Percentiles rank a stretch among this genome's conserved stretches.
Conservation (phyloP, 2,329 filamentous ascomycete species). For the Fusarium metavorans region DNA sequence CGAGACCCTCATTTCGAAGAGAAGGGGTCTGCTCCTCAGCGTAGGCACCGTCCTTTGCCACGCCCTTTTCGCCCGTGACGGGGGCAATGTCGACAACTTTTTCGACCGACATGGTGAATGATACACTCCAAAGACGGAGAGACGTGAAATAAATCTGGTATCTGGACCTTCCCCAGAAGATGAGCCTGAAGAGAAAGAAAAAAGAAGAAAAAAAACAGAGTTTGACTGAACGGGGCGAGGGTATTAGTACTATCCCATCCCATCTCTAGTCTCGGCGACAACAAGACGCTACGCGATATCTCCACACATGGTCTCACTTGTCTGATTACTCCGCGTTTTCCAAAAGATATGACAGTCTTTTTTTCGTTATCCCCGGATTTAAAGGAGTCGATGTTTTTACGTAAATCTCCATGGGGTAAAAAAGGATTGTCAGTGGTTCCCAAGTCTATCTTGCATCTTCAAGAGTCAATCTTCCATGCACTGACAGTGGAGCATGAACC, state of each 20-base stretch:
- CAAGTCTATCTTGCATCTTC: neutral
- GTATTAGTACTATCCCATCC: constrained; percentile 24
- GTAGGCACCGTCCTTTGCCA: neutral
- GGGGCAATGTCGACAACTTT: constrained; percentile 15
- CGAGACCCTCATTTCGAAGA: constrained; percentile 9
- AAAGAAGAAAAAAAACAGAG: constrained; percentile 2
- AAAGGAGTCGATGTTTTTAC: constrained; percentile 14
- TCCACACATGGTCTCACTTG: constrained; percentile 22
- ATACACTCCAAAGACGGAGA: neutral
- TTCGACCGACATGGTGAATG: constrained; percentile 20
- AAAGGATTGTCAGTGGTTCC: neutral
- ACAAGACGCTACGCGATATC: constrained; percentile 14
- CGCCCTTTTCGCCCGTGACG: constrained; percentile 14
- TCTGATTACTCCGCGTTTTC: constrained; percentile 11
- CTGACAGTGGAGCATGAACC: constrained; percentile 8
- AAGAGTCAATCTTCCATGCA: neutral
- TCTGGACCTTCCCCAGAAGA: neutral
- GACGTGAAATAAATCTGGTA: neutral
- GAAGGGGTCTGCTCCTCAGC: constrained; percentile 14
- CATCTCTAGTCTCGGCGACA: constrained; percentile 6
- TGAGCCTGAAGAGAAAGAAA: neutral
- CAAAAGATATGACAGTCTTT: neutral
- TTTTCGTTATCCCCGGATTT: constrained; percentile 13
- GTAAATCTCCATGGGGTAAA: constrained; percentile 39
- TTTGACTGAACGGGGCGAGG: constrained; percentile 20